Evolutionary conservation across 2,329 filamentous ascomycete species (phyloP), one percentile per base, ranked within the genome.

Genomic region (Fusarium hostae): DNA sequence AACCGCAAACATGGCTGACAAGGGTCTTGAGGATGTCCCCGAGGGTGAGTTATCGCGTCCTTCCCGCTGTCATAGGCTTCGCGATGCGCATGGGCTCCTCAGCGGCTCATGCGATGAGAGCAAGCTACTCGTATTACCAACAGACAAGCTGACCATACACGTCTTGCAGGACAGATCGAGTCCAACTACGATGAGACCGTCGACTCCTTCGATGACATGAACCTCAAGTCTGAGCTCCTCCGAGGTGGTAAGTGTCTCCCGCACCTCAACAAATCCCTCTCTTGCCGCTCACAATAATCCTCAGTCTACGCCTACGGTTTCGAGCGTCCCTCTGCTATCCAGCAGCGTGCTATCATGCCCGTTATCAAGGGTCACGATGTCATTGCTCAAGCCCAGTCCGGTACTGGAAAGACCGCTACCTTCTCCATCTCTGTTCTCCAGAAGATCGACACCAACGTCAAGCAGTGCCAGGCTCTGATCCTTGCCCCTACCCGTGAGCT

Each of bases 141-240:
- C 40, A 40, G 51, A 59, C 43, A 72, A 61, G 72, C 78, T 78
- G 44, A 78, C 62, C 44, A 59, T 50, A 4, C 58, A 68, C 22
- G 26, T 64, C 68, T 48, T 82, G 80, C 84, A 97, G 95, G 92
- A 86, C 94, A 97, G 88, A 99, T 99, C 90, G 97, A 99, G 90
- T 97, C 95, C 83, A 99, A 99, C 94, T 99, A 98, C 88, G 96
- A 99, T 90, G 95, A 98, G 90, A 95, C 95, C 81, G 95, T 96
- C 86, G 97, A 99, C 87, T 97, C 94, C 71, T 99, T 99, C 87
- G 96, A 99, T 86, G 90, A 95, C 80, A 99, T 99, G 96, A 92
- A 91, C 87, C 90, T 99, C 81, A 97, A 97, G 91, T 83, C 94
- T 75, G 96, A 99, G 89, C 93, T 99, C 82, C 94, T 99, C 83